These are phyloP conservation scores for Tetrahymena malaccensis DNA, from an alignment of 73 alveolate genomes.

Conservation along the genomic window DNA sequence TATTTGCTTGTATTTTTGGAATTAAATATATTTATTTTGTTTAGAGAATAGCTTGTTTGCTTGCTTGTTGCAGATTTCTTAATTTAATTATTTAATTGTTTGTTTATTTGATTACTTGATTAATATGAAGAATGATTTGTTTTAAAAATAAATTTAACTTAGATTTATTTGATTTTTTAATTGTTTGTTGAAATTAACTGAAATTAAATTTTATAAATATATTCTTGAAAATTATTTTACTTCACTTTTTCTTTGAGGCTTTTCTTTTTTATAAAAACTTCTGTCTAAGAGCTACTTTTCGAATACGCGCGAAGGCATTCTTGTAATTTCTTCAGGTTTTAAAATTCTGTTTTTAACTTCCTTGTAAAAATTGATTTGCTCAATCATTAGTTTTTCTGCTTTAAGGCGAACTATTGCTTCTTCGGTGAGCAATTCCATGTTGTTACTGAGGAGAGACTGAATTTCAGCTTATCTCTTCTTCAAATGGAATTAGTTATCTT, in stretches of 20 bases:
- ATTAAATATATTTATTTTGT: no score
- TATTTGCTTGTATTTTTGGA: not conserved
- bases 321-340: not conserved
- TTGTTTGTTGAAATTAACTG: not conserved
- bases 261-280: constrained; percentile 22
- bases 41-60: not conserved
- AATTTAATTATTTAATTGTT: no score
- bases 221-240: not conserved
- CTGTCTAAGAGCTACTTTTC: constrained; percentile 31
- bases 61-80: not conserved
- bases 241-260: constrained; percentile 26
- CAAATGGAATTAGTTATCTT: not conserved
- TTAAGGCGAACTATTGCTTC: constrained; percentile 1
- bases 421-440: not conserved
- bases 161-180: not conserved
- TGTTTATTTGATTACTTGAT: not conserved
- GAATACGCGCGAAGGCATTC: constrained; percentile 20
- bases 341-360: not conserved
- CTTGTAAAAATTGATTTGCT: constrained; percentile 2
- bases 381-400: constrained; percentile 2
- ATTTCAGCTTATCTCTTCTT: not conserved
- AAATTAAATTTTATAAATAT: not conserved
- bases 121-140: not conserved
- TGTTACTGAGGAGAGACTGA: not conserved
- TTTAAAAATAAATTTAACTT: not conserved